These are phyloP conservation scores for Xylariaceae sp. DNA, from an alignment of 2,329 filamentous ascomycete genomes.

Conservation along the genomic window DNA sequence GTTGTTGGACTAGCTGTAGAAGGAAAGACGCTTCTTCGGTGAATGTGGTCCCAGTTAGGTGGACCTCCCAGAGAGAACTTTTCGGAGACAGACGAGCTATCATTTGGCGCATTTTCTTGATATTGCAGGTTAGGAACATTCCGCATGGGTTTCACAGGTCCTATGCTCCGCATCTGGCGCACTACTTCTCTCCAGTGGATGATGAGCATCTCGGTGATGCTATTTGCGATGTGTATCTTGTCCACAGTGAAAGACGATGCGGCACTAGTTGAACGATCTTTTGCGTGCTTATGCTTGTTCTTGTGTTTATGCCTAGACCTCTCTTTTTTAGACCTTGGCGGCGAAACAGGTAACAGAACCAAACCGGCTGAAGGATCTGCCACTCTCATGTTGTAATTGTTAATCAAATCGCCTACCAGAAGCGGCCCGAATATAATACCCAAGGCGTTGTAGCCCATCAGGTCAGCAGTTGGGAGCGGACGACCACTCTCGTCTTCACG, in stretches of 20 bases:
- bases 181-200: constrained; percentile 70
- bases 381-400: constrained; percentile 57
- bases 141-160: constrained; percentile 40
- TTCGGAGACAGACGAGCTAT: constrained; percentile 52
- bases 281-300: constrained; percentile 35
- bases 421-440: constrained; percentile 71
- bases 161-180: constrained; percentile 61
- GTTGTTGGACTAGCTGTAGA: constrained; percentile 47
- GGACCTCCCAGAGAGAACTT: constrained; percentile 48
- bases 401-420: constrained; percentile 63
- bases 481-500: constrained; percentile 59
- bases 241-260: constrained; percentile 50
- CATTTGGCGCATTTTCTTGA: constrained; percentile 21
- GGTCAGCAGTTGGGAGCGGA: constrained; percentile 60
- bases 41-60: constrained; percentile 43
- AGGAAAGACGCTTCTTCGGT: constrained; percentile 43
- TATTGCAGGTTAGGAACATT: constrained; percentile 14
- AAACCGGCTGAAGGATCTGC: constrained; percentile 51
- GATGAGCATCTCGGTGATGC: constrained; percentile 70
- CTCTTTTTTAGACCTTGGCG: constrained; percentile 53
- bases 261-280: constrained; percentile 4
- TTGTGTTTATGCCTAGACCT: constrained; percentile 37
- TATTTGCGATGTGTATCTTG: constrained; percentile 64
- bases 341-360: constrained; percentile 51
- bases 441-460: constrained; percentile 70